Evolutionary conservation across 2,329 filamentous ascomycete genomes (phyloP), one percentile per base, ranked within the genome.

Genomic region (Trichoderma citrinoviride): DNA sequence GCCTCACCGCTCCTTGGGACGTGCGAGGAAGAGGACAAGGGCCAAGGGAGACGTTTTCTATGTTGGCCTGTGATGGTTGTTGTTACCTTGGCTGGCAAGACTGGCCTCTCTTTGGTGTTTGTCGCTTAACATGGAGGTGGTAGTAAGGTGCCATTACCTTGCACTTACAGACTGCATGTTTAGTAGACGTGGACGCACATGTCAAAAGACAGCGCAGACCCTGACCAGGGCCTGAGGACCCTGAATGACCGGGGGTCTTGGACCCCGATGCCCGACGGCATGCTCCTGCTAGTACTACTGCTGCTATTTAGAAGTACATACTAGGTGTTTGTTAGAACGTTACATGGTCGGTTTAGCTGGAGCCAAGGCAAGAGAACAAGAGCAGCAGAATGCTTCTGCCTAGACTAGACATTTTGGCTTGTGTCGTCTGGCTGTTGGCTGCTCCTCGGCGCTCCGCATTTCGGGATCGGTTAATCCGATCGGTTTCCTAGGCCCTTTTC

Each of bases 1-100:
- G 29, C 44, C 46, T 60, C 44, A 60, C 56, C 56, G 56, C 56
- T 60, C 44, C 56, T 60, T 60, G 56, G 17, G 12, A 17, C 53
- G 8, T 15, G 37, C 14, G 40, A 23, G 33, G n/a, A 54, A 21
- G 52, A 40, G 15, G 5, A 12, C 6, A 3, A 40, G 14, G 23
- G 46, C 44, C 2, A 23, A 44, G 8, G 4, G 40, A 21, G 17
- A n/a, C 47, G 15, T 25, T 23, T 19, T 19, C 17, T 17, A 14
- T 49, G 27, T 27, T 27, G 23, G 21, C 7, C 3, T n/a, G 23
- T 29, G 7, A n/a, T 50, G 47, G 14, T 14, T n/a, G n/a, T n/a
- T n/a, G n/a, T n/a, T n/a, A n/a, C n/a, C n/a, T n/a, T n/a, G n/a
- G 33, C 10, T 37, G 33, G 3, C 3, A 3, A 12, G 14, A 37